phyloP scores from a whole-genome alignment of 768 basidiomycete genomes.

The Hortiboletus campestris region DNA sequence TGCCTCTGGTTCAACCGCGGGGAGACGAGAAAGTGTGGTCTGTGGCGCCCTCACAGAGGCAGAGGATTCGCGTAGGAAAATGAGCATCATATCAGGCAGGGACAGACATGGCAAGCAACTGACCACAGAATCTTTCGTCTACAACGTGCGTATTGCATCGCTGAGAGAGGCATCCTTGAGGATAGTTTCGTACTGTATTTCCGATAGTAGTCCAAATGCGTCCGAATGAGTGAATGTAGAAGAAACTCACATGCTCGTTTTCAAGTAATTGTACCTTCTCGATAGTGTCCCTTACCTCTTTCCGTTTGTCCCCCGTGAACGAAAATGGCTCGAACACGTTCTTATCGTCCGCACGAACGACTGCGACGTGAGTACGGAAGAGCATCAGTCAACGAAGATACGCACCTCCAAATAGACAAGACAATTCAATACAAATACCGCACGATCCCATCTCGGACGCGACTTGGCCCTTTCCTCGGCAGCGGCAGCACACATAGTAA shows the following conservation, averaged over 20 bases:
- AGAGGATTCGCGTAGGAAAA: not conserved
- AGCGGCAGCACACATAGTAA: constrained; percentile 69
- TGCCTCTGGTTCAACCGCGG: constrained; percentile 59
- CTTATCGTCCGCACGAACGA: constrained; percentile 33
- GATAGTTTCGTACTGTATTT: constrained; percentile 18
- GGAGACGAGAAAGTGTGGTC: constrained; percentile 73
- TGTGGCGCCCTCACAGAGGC: constrained; percentile 20
- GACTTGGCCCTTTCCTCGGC: constrained; percentile 61
- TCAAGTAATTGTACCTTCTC: constrained; percentile 66
- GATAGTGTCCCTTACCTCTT: constrained; percentile 55
- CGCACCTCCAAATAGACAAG: constrained; percentile 77
- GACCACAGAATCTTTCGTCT: constrained; percentile 26
- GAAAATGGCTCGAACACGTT: constrained; percentile 62
- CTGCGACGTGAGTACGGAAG: not conserved
- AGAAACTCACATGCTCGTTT: constrained; percentile 73
- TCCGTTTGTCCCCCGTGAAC: constrained; percentile 64
- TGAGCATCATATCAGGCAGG: not conserved
- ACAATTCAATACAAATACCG: constrained; percentile 85
- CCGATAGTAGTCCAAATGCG: no score
- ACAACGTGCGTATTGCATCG: constrained; percentile 22
- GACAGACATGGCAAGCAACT: not conserved
- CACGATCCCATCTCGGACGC: constrained; percentile 71
- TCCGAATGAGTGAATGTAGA: not conserved
- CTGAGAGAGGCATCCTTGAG: constrained; percentile 29
- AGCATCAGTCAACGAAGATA: constrained; percentile 3